Base-by-base conservation (phyloP, 1,284 basidiomycete species). In the Sanguinoderma infundibulare region DNA sequence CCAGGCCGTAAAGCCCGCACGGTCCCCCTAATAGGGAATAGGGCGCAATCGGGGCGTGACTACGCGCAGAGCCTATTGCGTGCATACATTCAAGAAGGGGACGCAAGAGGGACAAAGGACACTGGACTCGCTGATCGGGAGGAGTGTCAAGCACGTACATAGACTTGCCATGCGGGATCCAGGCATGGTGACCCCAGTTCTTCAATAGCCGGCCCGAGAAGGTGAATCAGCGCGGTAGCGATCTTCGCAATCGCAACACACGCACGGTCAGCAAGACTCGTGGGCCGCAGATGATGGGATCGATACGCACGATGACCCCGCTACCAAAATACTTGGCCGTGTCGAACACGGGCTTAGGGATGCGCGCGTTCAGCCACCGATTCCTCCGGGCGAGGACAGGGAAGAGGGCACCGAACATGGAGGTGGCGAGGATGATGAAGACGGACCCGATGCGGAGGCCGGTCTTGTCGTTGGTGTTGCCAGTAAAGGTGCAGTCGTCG, bases 311-410 rank as follows among this genome's bases (percentile, higher is more conserved):
- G 72, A 96, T 96, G 62, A 97, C 92, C 32, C 94, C 95, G 8
- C 94, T 95, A 51, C 97, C 97, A 77, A 98, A 98, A 78, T 92
- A 98, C 77, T 97, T 98, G 32, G 92, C 91, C 72, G 97, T 95
- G 50, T 96, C 90, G 67, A 92, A 95, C 1, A 90, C 77, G 12
- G 73, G 63, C 53, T 79, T 82, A 2, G 94, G 93, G 2, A 96
- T 81, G 15, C 54, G 60, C 9, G 55, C 26, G 60, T 75, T 78
- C 15, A 92, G 62, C 76, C 83, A 82, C 10, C 73, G 79, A 3
- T 87, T 82, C 51, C 87, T 81, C 56, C 78, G 83, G 2, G 94
- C 85, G 28, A 96, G 69, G 53, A 98, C 84, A 8, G 96, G 97
- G 72, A 97, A 92, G 46, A 95, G 78, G 0, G 95, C 89, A 15